Percentiles rank a stretch among this genome's conserved stretches.
Evolutionary conservation across 352 stramenopile species (phyloP).

Genomic region (Pythium monospermum): DNA sequence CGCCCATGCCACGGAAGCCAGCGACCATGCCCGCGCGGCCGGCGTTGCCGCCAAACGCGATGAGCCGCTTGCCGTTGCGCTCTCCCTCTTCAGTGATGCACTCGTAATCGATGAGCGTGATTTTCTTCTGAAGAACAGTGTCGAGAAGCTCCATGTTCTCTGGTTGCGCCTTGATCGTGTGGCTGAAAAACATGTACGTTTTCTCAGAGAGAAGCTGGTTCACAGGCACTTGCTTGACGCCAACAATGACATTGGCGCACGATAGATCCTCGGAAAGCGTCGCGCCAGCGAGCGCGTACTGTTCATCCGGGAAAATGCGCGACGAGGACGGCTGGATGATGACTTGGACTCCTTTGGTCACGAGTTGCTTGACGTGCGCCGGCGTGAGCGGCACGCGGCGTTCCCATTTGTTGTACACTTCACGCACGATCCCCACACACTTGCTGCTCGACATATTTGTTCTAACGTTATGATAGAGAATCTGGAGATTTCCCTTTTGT

Average conservation of each 20-base stretch:
- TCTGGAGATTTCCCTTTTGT: background rate
- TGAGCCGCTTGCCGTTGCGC: conserved; percentile 74
- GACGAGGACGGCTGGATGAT: conserved; percentile 91
- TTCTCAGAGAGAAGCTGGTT: conserved; percentile 84
- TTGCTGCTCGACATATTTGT: conserved; percentile 37
- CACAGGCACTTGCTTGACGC: conserved; percentile 92
- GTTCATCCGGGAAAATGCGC: conserved; percentile 91
- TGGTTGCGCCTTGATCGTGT: conserved; percentile 96
- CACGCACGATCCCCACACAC: conserved; percentile 89
- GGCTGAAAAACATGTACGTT: conserved; percentile 96
- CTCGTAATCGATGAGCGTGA: conserved; percentile 96
- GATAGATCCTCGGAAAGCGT: conserved; percentile 87
- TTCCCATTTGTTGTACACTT: conserved; percentile 96
- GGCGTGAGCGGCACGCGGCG: conserved; percentile 90
- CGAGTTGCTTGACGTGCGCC: conserved; percentile 82
- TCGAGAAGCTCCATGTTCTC: conserved; percentile 96
- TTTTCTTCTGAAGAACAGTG: conserved; percentile 86
- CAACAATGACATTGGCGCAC: conserved; percentile 89
- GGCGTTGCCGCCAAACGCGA: conserved; percentile 94
- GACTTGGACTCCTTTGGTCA: conserved; percentile 80
- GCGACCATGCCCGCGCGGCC: conserved; percentile 94
- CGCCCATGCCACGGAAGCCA: conserved; percentile 90
- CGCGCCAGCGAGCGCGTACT: conserved; percentile 89
- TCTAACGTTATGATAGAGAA: conserved; percentile 2
- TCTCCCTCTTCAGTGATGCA: conserved; percentile 89